Conservation (phyloP, 225 moss, liverwort and hornwort genomes). For the Asterella californica region DNA sequence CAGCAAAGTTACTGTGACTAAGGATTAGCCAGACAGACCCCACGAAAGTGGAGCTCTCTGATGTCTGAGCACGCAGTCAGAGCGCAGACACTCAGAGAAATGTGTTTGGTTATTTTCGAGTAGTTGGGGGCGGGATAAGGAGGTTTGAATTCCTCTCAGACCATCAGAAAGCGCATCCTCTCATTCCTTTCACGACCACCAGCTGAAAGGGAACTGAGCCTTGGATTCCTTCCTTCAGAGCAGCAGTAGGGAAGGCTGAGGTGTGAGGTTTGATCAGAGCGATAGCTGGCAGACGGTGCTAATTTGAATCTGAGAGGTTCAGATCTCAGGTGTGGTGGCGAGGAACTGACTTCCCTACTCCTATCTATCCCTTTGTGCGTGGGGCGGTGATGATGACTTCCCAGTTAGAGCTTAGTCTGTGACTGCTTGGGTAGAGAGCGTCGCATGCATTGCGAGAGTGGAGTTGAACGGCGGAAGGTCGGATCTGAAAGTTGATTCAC, state of each 20-base stretch:
- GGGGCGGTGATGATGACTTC: not conserved
- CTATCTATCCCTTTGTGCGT: not conserved
- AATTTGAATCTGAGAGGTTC: conserved; percentile 3
- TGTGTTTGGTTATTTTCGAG: not conserved
- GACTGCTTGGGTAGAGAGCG: not conserved
- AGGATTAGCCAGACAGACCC: conserved; percentile 6
- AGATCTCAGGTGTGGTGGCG: not conserved
- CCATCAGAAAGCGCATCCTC: not conserved
- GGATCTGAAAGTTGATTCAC: not conserved
- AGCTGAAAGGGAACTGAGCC: not conserved
- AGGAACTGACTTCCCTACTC: not conserved
- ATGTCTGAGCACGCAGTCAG: not conserved
- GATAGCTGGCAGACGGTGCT: not conserved
- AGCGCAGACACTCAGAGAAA: not conserved
- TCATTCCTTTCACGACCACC: not conserved
- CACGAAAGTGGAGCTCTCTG: not conserved
- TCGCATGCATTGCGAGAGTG: not conserved
- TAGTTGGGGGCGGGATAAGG: conserved; percentile 10
- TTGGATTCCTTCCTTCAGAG: not conserved
- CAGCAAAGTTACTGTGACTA: not conserved
- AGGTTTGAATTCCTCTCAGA: not conserved
- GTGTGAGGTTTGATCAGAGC: not conserved
- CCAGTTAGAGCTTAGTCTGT: no score
- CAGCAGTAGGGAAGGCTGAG: not conserved
- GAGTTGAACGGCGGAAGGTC: not conserved